Conservation (phyloP, 2,329 filamentous ascomycete genomes). For the Bipolaris oryzae region DNA sequence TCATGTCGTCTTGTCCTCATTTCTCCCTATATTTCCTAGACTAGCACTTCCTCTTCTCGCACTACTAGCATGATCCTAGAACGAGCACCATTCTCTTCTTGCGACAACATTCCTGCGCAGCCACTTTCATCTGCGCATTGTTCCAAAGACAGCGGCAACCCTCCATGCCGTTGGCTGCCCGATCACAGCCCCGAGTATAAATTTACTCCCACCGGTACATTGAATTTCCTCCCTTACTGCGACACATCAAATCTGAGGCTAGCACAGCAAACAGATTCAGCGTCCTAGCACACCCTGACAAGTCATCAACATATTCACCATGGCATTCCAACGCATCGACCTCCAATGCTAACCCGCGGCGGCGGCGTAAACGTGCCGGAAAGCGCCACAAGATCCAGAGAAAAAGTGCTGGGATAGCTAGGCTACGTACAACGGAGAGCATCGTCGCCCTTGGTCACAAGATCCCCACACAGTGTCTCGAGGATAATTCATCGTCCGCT, state of each 20-base stretch:
- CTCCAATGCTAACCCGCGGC: constrained; percentile 7
- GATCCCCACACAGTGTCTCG: background rate
- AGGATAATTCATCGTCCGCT: constrained; percentile 5
- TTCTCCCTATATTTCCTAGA: constrained; percentile 16
- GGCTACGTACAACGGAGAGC: constrained; percentile 1
- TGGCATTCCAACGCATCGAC: constrained; percentile 26
- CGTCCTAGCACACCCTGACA: constrained; percentile 30
- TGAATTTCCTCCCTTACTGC: background rate
- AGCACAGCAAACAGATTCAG: constrained; percentile 39
- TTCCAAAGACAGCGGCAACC: constrained; percentile 14
- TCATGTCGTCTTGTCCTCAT: constrained; percentile 11
- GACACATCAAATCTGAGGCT: background rate
- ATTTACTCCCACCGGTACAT: constrained; percentile 32
- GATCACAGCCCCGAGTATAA: constrained; percentile 17
- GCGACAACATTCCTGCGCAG: constrained; percentile 15
- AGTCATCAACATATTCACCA: constrained; percentile 24
- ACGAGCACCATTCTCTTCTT: constrained; percentile 15
- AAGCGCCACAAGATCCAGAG: constrained; percentile 22
- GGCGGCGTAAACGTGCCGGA: constrained; percentile 29
- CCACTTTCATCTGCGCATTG: constrained; percentile 10
- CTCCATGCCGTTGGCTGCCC: constrained; percentile 13
- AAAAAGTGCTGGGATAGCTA: constrained; percentile 1
- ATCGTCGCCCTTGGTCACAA: constrained; percentile 15
- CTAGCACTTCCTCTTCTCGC: constrained; percentile 14
- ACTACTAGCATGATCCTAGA: constrained; percentile 22